A percentile compares a stretch with the other conserved stretches of the same genome.
Evolutionary conservation across 2,329 filamentous ascomycete genomes (phyloP).

Genomic region (Dothiorella sarmentorum): DNA sequence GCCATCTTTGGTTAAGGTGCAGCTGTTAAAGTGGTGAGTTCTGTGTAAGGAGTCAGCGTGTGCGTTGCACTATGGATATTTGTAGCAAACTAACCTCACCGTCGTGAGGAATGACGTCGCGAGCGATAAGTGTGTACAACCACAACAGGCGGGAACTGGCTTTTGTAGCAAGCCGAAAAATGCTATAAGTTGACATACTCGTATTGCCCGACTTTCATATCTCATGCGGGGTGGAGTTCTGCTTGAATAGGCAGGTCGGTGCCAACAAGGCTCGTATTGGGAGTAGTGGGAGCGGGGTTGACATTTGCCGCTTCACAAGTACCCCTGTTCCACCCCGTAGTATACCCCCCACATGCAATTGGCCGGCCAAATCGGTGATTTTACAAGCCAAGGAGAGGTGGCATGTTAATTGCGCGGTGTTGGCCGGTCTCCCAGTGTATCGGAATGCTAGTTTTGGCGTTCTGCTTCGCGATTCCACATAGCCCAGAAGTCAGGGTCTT

Average conservation of each 20-base stretch:
- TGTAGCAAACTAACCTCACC: not conserved
- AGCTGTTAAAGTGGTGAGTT: not conserved
- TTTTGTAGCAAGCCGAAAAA: not conserved
- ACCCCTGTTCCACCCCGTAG: no score
- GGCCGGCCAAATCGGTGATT: no score
- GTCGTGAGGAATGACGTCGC: not conserved
- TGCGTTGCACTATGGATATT: not conserved
- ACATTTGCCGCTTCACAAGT: constrained; percentile 9
- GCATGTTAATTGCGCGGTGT: no score
- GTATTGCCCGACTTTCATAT: not conserved
- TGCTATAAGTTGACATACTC: not conserved
- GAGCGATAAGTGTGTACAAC: not conserved
- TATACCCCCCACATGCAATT: no score
- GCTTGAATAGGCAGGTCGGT: not conserved
- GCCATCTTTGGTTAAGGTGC: not conserved
- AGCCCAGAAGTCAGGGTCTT: no score
- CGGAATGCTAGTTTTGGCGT: no score
- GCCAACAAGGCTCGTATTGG: not conserved
- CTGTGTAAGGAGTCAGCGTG: not conserved
- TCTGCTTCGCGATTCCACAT: no score
- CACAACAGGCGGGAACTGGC: not conserved
- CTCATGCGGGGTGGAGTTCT: not conserved
- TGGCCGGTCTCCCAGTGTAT: no score
- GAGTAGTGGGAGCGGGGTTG: not conserved
- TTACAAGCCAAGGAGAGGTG: no score